Evolutionary conservation across 1,284 basidiomycete species (phyloP), one percentile per base, ranked within the genome.

Genomic region (Boletus semigastroideus): DNA sequence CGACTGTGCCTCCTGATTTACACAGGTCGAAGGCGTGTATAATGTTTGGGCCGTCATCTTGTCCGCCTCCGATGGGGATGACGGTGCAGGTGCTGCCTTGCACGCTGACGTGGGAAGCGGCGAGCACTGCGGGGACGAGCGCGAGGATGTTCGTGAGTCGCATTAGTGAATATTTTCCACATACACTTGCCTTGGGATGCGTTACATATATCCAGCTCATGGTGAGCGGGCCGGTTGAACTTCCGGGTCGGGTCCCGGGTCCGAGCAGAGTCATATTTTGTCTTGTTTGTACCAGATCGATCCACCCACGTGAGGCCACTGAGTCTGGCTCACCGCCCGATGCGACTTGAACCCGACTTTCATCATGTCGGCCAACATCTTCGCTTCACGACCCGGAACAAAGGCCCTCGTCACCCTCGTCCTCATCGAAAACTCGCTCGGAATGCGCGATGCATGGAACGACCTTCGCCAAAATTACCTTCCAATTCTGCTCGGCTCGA

Each of bases 371-470:
- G 34, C 46, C 16, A 58, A 59, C 30, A 68, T 76, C 57, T 73
- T 74, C 62, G 61, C 63, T 33, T 67, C 74, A 44, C 49, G 70
- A 25, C 64, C 68, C 31, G 66, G 71, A 14, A 70, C 72, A 33
- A 75, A 76, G 55, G 72, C 75, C 5, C 69, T 78, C 44, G 73
- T 76, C 33, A 74, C 75, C 43, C 73, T 85, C 44, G 66, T 87
- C 56, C 73, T 87, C 54, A 74, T 87, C 60, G 84, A 87, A 68
- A 83, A 85, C 59, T 85, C 83, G 0, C 66, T 67, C 30, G 63
- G 66, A 5, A 79, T 85, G 73, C 61, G 70, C 25, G 41, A 60
- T 17, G 71, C 75, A 38, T 86, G 85, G 84, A 62, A 74, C 59
- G 75, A 81, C 66, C 74, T 86, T 36, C 72, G 76, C 58, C 74